Conservation (phyloP, 345 rosid species). For the Streptanthus diversifolius region DNA sequence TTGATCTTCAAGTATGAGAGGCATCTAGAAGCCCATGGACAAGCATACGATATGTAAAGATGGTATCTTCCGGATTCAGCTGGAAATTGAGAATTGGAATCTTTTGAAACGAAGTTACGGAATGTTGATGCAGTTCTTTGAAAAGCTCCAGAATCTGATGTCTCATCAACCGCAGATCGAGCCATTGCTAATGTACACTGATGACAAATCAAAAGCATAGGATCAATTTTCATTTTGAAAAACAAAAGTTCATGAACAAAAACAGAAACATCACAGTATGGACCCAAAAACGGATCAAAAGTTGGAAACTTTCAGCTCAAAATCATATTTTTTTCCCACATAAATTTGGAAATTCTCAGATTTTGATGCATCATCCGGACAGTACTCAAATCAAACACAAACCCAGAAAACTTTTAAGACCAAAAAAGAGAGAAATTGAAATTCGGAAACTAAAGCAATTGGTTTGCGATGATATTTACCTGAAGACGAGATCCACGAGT, state of each 20-base stretch:
- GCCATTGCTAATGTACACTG: slow-evolving; percentile 55
- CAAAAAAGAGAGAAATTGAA: not conserved
- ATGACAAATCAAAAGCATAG: not conserved
- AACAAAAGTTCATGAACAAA: not conserved
- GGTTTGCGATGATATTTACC: slow-evolving; percentile 11
- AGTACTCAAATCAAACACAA: not conserved
- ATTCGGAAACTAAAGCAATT: not conserved
- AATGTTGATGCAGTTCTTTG: slow-evolving; percentile 76
- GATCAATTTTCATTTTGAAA: not conserved
- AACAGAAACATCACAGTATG: not conserved
- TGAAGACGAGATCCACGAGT: slow-evolving; percentile 33
- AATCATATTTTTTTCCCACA: not conserved
- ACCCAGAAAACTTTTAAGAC: not conserved
- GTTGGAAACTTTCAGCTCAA: not conserved
- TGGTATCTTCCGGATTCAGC: slow-evolving; percentile 89
- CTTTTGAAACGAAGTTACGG: slow-evolving; percentile 59
- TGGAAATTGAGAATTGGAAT: slow-evolving; percentile 62
- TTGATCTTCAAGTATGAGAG: slow-evolving; percentile 77
- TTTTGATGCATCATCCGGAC: not conserved
- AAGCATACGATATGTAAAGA: slow-evolving; percentile 89
- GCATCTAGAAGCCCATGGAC: slow-evolving; percentile 95
- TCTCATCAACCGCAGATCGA: slow-evolving; percentile 72
- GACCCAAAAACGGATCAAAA: slow-evolving; percentile 8
- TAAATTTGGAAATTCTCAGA: not conserved
- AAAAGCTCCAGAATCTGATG: slow-evolving; percentile 73